phyloP scores from a whole-genome alignment of 2,329 filamentous ascomycete genomes.

The Fusarium vanettenii region DNA sequence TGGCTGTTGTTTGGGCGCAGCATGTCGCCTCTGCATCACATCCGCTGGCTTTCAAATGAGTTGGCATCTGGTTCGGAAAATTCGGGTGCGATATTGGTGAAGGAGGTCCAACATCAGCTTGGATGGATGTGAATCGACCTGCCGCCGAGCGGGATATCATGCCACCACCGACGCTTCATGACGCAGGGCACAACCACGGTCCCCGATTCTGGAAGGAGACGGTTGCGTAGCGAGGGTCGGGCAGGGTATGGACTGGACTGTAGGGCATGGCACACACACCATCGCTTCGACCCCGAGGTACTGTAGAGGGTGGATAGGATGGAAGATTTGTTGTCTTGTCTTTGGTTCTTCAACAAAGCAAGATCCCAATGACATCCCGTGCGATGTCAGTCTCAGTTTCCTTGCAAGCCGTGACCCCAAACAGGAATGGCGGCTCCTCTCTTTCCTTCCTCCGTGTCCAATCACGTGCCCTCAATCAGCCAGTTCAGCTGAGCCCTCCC shows the following conservation, averaged over 20 bases:
- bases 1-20: constrained; percentile 3
- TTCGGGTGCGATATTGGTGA: not conserved
- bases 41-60: constrained; percentile 16
- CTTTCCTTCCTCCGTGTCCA: constrained; percentile 14
- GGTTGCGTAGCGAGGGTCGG: not conserved
- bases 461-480: constrained; percentile 25
- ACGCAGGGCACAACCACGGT: not conserved
- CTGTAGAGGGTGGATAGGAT: not conserved
- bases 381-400: constrained; percentile 29
- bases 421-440: constrained; percentile 28
- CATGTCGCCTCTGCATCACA: constrained; percentile 11
- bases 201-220: constrained; percentile 1
- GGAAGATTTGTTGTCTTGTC: not conserved
- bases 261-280: not conserved
- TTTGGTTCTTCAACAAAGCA: constrained; percentile 25
- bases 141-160: not conserved
- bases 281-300: constrained; percentile 6
- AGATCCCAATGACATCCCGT: constrained; percentile 25
- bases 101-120: not conserved
- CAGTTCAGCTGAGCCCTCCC: constrained; percentile 40
- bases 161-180: not conserved
- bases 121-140: not conserved
- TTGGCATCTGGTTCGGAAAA: not conserved
- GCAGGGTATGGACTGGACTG: not conserved
- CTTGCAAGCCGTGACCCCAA: constrained; percentile 30